Percentiles rank a stretch among this genome's conserved stretches.
phyloP scores from a whole-genome alignment of 495 filamentous ascomycete species.

The Tuber microsphaerosporum region DNA sequence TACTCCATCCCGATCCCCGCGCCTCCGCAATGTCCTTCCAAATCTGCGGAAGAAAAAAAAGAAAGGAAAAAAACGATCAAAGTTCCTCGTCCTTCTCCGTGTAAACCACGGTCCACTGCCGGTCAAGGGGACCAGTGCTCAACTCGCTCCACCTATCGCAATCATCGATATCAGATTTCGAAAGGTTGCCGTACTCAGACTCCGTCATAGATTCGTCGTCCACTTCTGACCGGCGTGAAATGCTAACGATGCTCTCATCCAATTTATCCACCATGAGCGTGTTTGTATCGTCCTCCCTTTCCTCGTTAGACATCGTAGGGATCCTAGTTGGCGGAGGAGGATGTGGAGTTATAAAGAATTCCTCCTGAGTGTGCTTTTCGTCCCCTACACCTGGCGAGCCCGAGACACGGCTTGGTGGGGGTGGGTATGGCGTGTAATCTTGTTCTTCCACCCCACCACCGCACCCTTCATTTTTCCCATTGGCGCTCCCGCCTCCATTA shows the following conservation, averaged over 20 bases:
- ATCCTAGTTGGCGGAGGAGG: constrained; percentile 27
- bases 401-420: constrained; percentile 26
- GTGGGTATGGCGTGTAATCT: constrained; percentile 20
- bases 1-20: constrained; percentile 1
- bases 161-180: constrained; percentile 35
- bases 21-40: neutral
- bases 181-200: constrained; percentile 32
- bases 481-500: constrained; percentile 19
- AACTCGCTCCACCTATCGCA: constrained; percentile 40
- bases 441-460: constrained; percentile 12
- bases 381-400: constrained; percentile 14
- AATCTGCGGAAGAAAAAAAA: neutral
- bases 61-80: neutral
- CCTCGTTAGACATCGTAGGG: constrained; percentile 16
- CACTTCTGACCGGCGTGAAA: constrained; percentile 28
- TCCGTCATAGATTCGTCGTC: constrained; percentile 25
- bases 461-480: constrained; percentile 7
- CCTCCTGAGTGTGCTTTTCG: constrained; percentile 10
- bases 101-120: constrained; percentile 40
- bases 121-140: constrained; percentile 39
- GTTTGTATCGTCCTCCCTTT: constrained; percentile 17
- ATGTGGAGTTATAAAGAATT: constrained; percentile 27
- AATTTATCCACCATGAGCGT: constrained; percentile 23
- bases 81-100: constrained; percentile 35
- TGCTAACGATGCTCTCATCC: constrained; percentile 30